Base-by-base conservation (phyloP, 2,329 filamentous ascomycete genomes). In the Aurifilum marmelostoma region DNA sequence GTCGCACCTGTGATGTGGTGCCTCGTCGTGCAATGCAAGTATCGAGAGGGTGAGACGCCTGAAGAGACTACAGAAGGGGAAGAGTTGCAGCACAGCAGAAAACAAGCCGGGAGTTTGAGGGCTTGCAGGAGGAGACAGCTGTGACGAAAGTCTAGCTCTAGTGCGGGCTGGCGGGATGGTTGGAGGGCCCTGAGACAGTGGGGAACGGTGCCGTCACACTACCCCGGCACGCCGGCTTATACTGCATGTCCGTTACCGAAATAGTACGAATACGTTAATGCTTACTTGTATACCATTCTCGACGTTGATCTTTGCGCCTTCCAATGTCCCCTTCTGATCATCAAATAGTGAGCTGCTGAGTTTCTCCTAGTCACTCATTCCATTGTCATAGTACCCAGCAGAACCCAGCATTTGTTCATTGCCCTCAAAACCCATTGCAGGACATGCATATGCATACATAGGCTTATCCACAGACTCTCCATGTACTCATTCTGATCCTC, bases 171-270 rank as follows among this genome's bases (percentile, higher is more conserved):
- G 56, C 32, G 56, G 56, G 56, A 34, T 37, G 29, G 9, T 37
- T 37, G 14, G 41, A 24, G 59, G 34, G 27, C 14, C 59, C 37
- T 62, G 29, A 37, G n/a, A 62, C 59, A 62, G 59, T 29, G 59
- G 59, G 59, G 59, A n/a, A 34, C 59, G 21, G 59, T 62, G 59
- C 59, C 59, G 59, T 43, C n/a, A 37, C 59, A 37, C 21, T 8
- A 37, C 56, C 32, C 56, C 56, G 56, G 29, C 32, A 18, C 27
- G 24, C 52, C 52, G 52, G 50, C 47, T 52, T n/a, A 27, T 52
- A 24, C n/a, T n/a, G 47, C 43, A 6, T 52, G 47, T 52, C n/a
- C 11, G 47, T 50, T 21, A 21, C 47, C 24, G n/a, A 12, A 3
- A 27, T n/a, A 50, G 8, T 50, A 50, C 47, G 21, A 24, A 50